Evolutionary conservation across 495 filamentous ascomycete genomes (phyloP).

Genomic region (Tuber magnatum): DNA sequence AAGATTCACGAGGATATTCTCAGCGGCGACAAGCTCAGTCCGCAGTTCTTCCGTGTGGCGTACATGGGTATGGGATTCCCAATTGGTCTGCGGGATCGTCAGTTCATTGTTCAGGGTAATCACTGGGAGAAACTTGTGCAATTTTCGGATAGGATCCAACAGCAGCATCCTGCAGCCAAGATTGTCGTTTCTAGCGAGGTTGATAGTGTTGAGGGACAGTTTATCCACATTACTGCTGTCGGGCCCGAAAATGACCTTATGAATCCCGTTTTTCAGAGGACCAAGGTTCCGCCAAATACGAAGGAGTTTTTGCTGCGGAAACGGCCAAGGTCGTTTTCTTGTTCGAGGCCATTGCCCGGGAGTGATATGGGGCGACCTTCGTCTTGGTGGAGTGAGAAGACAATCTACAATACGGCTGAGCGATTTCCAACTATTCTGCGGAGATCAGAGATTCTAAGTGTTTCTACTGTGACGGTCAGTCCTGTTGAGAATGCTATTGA

Average conservation of each 20-base stretch:
- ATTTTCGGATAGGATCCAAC: constrained; percentile 88
- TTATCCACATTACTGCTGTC: constrained; percentile 72
- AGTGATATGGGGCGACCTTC: constrained; percentile 18
- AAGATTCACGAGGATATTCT: constrained; percentile 78
- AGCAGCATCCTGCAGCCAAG: constrained; percentile 81
- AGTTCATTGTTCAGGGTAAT: constrained; percentile 82
- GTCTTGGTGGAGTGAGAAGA: constrained; percentile 76
- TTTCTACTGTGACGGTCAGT: constrained; percentile 58
- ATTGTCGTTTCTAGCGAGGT: constrained; percentile 64
- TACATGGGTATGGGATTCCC: constrained; percentile 92
- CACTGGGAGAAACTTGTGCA: constrained; percentile 65
- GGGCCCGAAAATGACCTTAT: constrained; percentile 70
- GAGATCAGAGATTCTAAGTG: constrained; percentile 71
- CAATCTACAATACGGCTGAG: constrained; percentile 74
- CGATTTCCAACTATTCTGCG: constrained; percentile 86
- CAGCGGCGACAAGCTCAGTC: constrained; percentile 66
- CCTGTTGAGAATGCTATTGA: constrained; percentile 84
- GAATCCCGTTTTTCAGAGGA: constrained; percentile 82
- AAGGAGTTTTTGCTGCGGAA: constrained; percentile 66
- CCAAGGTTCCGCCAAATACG: constrained; percentile 71
- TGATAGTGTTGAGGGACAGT: constrained; percentile 78
- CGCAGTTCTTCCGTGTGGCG: constrained; percentile 84
- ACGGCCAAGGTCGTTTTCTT: constrained; percentile 32
- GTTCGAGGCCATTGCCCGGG: constrained; percentile 24
- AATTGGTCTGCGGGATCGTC: constrained; percentile 69